Evolutionary conservation across 371 early-diverging fungal species (phyloP), one percentile per base, ranked within the genome.

Genomic region (Mucor lusitanicus): DNA sequence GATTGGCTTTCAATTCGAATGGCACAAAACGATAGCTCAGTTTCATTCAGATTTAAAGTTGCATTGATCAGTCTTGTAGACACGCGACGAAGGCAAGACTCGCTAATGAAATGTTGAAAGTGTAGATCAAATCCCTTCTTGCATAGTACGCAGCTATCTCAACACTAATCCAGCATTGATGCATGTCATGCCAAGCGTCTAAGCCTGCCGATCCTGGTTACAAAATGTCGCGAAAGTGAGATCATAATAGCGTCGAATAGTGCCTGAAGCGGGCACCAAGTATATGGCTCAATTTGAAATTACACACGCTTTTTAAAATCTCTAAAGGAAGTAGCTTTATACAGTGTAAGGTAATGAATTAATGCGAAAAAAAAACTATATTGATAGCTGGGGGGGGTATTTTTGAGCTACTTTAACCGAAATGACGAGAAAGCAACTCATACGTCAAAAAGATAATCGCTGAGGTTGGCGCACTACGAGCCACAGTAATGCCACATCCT

Each of bases 401-500:
- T 42, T 44, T 30, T 56, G 40, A 39, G 11, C n/a, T 40, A 12
- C n/a, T 58, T 33, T 61, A 67, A 23, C 68, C 68, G 15, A 67
- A 67, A 62, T 67, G 68, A 37, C 68, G 68, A 46, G 62, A 61
- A 48, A 67, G 68, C 21, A 57, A 19, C 57, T 67, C 93, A 81
- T 91, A 93, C 3, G 91, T 92, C 81, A 92, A 76, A 75, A 98
- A 97, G 65, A 97, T 97, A 62, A 94, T 90, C 21, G 95, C 98
- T 65, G 92, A 94, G 6, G 97, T 91, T 3, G 99, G 99, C 42
- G 94, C 92, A 59, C 93, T 91, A 56, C 97, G 86, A 39, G 90
- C 83, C 8, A 97, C 86, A 4, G 97, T 97, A 64, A 98, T 95
- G 13, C 96, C 95, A 67, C 92, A 95, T 0, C 99, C 99, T 46